A percentile compares a stretch with the other conserved stretches of the same genome.
phyloP scores from a whole-genome alignment of 2,329 filamentous ascomycete genomes.

The Fusarium guadeloupense region DNA sequence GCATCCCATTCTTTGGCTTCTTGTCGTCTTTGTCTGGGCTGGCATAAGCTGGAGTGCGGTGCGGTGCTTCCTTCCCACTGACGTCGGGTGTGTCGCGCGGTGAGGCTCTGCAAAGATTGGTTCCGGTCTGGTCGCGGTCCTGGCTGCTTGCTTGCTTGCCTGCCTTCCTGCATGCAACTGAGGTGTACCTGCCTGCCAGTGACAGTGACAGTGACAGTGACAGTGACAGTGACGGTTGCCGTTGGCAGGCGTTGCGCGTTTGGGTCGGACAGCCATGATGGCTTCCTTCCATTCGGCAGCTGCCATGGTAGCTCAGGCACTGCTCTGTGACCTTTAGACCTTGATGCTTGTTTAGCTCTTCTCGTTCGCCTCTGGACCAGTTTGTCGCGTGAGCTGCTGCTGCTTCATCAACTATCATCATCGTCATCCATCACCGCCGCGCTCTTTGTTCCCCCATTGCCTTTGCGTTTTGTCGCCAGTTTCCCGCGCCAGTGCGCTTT shows the following conservation, averaged over 20 bases:
- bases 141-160: no score
- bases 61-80: slow-evolving; percentile 23
- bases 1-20: neutral
- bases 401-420: neutral
- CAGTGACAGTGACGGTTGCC: slow-evolving; percentile 20
- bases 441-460: neutral
- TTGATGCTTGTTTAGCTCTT: neutral
- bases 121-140: slow-evolving; percentile 17
- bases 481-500: slow-evolving; percentile 15
- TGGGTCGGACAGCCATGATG: slow-evolving; percentile 32
- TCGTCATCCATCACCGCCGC: slow-evolving; percentile 6
- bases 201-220: slow-evolving; percentile 16
- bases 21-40: neutral
- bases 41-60: neutral
- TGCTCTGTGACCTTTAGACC: neutral
- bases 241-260: slow-evolving; percentile 29
- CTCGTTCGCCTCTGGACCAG: neutral
- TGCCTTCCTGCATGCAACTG: slow-evolving; percentile 3
- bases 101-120: slow-evolving; percentile 26
- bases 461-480: neutral
- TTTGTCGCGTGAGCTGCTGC: slow-evolving; percentile 3
- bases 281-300: slow-evolving; percentile 14
- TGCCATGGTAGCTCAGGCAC: slow-evolving; percentile 1
- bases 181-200: slow-evolving; percentile 8
- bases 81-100: slow-evolving; percentile 21